Conservation (phyloP, 495 filamentous ascomycete genomes). For the Aspergillus nanangensis region DNA sequence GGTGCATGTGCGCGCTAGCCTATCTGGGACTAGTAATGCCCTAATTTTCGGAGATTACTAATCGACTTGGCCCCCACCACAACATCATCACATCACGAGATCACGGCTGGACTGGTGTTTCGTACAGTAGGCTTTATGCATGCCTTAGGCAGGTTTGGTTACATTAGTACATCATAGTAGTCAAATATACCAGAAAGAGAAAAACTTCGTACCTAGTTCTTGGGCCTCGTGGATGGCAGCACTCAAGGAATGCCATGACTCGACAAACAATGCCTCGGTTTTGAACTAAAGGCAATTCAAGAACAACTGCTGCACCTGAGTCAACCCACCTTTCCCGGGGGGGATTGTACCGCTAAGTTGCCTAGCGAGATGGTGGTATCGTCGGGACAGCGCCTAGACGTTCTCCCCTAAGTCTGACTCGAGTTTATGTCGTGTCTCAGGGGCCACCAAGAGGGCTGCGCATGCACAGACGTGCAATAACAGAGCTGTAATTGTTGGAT, state of each 20-base stretch:
- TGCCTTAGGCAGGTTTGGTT: slow-evolving; percentile 20
- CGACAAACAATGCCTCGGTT: slow-evolving; percentile 46
- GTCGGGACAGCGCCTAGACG: slow-evolving; percentile 31
- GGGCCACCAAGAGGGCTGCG: slow-evolving; percentile 37
- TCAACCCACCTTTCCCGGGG: slow-evolving; percentile 41
- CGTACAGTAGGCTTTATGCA: slow-evolving; percentile 45
- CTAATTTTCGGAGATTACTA: slow-evolving; percentile 26
- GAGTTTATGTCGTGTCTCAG: slow-evolving; percentile 34
- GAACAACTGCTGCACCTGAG: slow-evolving; percentile 49
- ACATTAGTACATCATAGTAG: too few relatives aligned
- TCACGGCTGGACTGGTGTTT: too few relatives aligned
- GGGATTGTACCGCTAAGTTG: slow-evolving; percentile 40
- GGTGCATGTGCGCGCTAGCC: slow-evolving; percentile 30
- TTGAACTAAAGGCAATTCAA: slow-evolving; percentile 50
- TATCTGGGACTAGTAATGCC: slow-evolving; percentile 28
- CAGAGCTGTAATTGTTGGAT: slow-evolving; percentile 45
- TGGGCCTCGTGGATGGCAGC: slow-evolving; percentile 45
- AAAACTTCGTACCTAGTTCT: slow-evolving; percentile 36
- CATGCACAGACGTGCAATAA: slow-evolving; percentile 50
- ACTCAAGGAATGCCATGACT: slow-evolving; percentile 47
- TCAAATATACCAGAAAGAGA: not conserved
- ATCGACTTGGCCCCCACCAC: slow-evolving; percentile 30
- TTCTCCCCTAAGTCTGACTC: slow-evolving; percentile 42
- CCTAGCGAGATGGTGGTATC: slow-evolving; percentile 39
- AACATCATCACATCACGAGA: slow-evolving; percentile 27